Evolutionary conservation across 106 monocot species (phyloP).

Genomic region (Chionographis japonica): DNA sequence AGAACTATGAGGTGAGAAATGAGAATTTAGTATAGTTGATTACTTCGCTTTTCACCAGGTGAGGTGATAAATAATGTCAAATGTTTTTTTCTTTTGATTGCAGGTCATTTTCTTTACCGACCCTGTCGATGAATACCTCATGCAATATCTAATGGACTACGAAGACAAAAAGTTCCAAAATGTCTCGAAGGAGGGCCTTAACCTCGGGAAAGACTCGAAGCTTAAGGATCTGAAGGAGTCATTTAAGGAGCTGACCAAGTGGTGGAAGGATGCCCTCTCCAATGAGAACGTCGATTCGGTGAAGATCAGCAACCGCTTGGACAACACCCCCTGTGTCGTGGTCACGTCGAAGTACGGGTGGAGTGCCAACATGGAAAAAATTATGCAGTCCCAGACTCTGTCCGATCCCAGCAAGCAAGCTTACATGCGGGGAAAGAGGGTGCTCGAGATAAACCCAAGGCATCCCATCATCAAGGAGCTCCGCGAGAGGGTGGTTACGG

Average conservation of each 20-base stretch:
- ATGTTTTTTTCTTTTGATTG: neutral
- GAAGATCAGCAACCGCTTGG: slow-evolving; percentile 92
- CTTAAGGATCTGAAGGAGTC: slow-evolving; percentile 88
- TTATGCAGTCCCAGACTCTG: slow-evolving; percentile 94
- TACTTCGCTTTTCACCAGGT: too few species aligned
- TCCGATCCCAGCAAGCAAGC: slow-evolving; percentile 74
- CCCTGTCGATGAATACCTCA: slow-evolving; percentile 93
- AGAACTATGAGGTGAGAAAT: slow-evolving; percentile 90
- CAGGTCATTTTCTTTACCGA: slow-evolving; percentile 99
- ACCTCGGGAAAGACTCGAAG: slow-evolving; percentile 88
- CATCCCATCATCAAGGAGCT: slow-evolving; percentile 97
- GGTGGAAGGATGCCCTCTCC: slow-evolving; percentile 83
- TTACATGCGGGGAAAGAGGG: slow-evolving; percentile 92
- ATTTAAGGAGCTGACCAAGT: slow-evolving; percentile 86
- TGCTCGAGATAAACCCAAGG: slow-evolving; percentile 95
- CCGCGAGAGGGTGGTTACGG: slow-evolving; percentile 65
- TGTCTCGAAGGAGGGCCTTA: slow-evolving; percentile 94
- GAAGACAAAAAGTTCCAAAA: slow-evolving; percentile 98
- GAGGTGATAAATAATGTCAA: too few species aligned
- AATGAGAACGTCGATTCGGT: slow-evolving; percentile 85
- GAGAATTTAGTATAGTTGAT: neutral
- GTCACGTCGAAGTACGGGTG: slow-evolving; percentile 90
- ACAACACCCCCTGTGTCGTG: slow-evolving; percentile 82
- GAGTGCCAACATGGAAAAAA: slow-evolving; percentile 99
- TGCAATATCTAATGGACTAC: slow-evolving; percentile 99